Base-by-base conservation (phyloP, 2,329 filamentous ascomycete species). In the Aureobasidium vineae region DNA sequence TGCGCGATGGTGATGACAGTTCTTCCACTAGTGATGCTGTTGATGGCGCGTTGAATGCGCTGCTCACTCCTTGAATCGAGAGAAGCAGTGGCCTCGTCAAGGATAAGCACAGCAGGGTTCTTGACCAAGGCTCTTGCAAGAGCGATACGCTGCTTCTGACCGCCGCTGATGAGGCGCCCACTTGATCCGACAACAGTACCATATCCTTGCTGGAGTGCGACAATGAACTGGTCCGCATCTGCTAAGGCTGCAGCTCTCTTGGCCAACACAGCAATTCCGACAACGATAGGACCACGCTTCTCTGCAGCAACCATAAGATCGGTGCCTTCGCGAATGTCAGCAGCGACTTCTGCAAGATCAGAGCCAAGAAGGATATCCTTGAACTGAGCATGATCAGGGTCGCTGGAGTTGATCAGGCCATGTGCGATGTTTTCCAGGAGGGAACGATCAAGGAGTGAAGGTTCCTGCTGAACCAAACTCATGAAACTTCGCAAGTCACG, bases 211-310 rank as follows among this genome's bases (percentile, higher is more conserved):
- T 87, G 87, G 19, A 91, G 77, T 1, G 81, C 76, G 66, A 79
- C 77, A 70, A 91, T 87, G 31, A 84, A 86, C 31, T 90, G 85
- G 74, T 90, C 60, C 23, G 79, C 87, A 74, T 89, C 86, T 0
- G 88, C 87, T 33, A 88, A 78, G 15, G 75, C 77, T 2, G 85
- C 82, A 23, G 87, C 84, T 19, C 71, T 73, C 36, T 80, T 76
- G 2, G 85, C 80, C 31, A 84, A 75, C 31, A 72, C 74, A 36
- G 86, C 76, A n/a, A 88, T 82, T 65, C 86, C 81, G 6, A 78
- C 73, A 33, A 83, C 76, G 11, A 79, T 75, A 1, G 79, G 67
- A 0, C 83, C 79, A 11, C 81, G 77, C 3, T 74, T 72, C 72
- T 78, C 76, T 3, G 83, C 81, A 16, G 79, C 79, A 6, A 73